Evolutionary conservation across 805 yeast genomes (phyloP).

Genomic region (Saccharomycopsis fibuligera): DNA sequence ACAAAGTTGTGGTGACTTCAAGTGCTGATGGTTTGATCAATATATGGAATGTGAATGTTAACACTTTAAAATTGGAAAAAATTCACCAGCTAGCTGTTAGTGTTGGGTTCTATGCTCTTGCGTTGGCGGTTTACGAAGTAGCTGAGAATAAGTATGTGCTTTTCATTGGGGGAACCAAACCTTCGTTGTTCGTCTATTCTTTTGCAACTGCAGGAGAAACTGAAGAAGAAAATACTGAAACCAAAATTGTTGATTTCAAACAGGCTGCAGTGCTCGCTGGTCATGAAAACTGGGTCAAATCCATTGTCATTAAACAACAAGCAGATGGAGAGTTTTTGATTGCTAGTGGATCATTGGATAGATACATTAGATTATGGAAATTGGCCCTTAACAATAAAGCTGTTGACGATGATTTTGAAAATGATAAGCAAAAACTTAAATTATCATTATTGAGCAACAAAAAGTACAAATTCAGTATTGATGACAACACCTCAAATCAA

Average conservation of each 20-base stretch:
- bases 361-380: conserved; percentile 89
- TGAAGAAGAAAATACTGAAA: background rate
- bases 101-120: conserved; percentile 44
- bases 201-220: conserved; percentile 27
- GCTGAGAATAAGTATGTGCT: conserved; percentile 35
- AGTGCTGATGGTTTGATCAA: conserved; percentile 54
- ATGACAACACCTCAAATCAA: conserved; percentile 25
- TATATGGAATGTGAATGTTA: conserved; percentile 40
- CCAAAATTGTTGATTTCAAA: conserved; percentile 24
- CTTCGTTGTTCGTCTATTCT: conserved; percentile 47
- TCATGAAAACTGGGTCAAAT: conserved; percentile 94
- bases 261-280: conserved; percentile 62
- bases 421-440: conserved; percentile 30
- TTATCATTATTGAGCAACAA: conserved; percentile 61
- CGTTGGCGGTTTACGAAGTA: conserved; percentile 20
- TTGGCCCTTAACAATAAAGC: conserved; percentile 45
- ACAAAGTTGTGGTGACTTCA: conserved; percentile 46
- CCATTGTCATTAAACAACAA: conserved; percentile 52
- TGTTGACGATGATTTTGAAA: conserved; percentile 40
- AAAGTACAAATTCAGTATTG: conserved; percentile 52
- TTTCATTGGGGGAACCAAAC: conserved; percentile 70
- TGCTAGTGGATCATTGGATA: conserved; percentile 90
- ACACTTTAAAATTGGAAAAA: conserved; percentile 21
- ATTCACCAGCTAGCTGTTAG: conserved; percentile 27
- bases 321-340: conserved; percentile 50